A percentile compares a stretch with the other conserved stretches of the same genome.
phyloP scores from a whole-genome alignment of 768 basidiomycete species.

The Serendipita vermifera region DNA sequence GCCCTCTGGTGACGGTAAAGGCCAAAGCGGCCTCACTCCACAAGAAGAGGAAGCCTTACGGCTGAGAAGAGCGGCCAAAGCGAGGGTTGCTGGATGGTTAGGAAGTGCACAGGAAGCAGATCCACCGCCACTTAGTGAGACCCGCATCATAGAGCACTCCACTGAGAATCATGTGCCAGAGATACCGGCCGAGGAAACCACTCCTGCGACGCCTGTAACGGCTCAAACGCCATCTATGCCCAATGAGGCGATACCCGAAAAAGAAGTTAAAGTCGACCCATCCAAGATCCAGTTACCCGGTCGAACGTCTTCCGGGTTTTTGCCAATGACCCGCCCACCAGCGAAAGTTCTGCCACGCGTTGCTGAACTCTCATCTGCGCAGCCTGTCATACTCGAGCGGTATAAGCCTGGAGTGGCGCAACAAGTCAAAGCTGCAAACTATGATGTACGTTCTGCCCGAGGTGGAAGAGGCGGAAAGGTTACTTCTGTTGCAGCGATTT shows the following conservation, averaged over 20 bases:
- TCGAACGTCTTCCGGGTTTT: neutral
- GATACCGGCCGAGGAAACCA: too few relatives aligned
- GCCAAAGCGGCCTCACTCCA: constrained; percentile 10
- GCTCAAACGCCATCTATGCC: neutral
- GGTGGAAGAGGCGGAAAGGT: constrained; percentile 68
- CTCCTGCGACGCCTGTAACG: neutral
- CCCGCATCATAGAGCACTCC: neutral
- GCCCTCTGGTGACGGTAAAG: constrained; percentile 20
- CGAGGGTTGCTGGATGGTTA: constrained; percentile 67
- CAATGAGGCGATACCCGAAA: neutral
- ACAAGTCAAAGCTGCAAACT: constrained; percentile 32
- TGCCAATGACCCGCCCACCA: neutral
- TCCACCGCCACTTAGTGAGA: neutral
- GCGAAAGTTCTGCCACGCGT: neutral
- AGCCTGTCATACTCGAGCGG: neutral
- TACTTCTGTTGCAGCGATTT: constrained; percentile 57
- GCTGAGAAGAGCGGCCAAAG: constrained; percentile 41
- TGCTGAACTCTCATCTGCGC: neutral
- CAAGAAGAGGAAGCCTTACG: constrained; percentile 28
- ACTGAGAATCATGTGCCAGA: constrained; percentile 17
- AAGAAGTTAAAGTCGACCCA: neutral
- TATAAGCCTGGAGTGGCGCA: neutral
- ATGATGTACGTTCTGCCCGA: constrained; percentile 62
- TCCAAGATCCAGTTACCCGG: neutral
- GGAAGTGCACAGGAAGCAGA: constrained; percentile 44